These are phyloP conservation scores for Russula olivacea DNA, from an alignment of 768 basidiomycete genomes.

Conservation along the genomic window DNA sequence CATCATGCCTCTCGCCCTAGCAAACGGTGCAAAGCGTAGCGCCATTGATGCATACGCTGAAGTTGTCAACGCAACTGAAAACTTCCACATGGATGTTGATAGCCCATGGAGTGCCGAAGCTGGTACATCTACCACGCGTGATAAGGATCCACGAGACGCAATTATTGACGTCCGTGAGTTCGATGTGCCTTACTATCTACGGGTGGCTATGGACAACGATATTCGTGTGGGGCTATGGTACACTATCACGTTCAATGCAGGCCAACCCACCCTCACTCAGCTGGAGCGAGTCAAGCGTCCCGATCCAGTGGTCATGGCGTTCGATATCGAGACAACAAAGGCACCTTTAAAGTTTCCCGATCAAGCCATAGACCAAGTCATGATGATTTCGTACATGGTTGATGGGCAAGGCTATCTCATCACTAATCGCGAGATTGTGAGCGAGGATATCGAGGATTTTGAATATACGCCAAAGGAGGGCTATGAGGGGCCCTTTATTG, in stretches of 20 bases:
- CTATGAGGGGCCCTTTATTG: slow-evolving; percentile 91
- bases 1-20: slow-evolving; percentile 79
- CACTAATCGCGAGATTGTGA: slow-evolving; percentile 94
- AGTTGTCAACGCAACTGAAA: slow-evolving; percentile 68
- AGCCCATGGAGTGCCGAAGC: slow-evolving; percentile 51
- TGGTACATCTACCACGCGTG: slow-evolving; percentile 39
- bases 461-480: slow-evolving; percentile 99
- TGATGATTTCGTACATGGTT: slow-evolving; percentile 99
- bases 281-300: slow-evolving; percentile 96
- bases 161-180: slow-evolving; percentile 94
- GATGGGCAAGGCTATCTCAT: slow-evolving; percentile 97
- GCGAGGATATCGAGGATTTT: slow-evolving; percentile 96
- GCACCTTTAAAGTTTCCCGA: slow-evolving; percentile 99
- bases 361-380: slow-evolving; percentile 92
- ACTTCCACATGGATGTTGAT: slow-evolving; percentile 64
- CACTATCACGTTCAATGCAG: slow-evolving; percentile 72
- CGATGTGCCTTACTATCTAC: slow-evolving; percentile 95
- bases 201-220: slow-evolving; percentile 99
- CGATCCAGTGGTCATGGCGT: slow-evolving; percentile 98
- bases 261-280: slow-evolving; percentile 64
- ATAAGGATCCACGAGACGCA: slow-evolving; percentile 82
- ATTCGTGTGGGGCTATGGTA: slow-evolving; percentile 99
- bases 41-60: slow-evolving; percentile 98
- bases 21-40: slow-evolving; percentile 87
- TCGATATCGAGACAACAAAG: slow-evolving; percentile 98